Conservation (phyloP, 495 filamentous ascomycete genomes). For the Hypoxylon subgilvum region DNA sequence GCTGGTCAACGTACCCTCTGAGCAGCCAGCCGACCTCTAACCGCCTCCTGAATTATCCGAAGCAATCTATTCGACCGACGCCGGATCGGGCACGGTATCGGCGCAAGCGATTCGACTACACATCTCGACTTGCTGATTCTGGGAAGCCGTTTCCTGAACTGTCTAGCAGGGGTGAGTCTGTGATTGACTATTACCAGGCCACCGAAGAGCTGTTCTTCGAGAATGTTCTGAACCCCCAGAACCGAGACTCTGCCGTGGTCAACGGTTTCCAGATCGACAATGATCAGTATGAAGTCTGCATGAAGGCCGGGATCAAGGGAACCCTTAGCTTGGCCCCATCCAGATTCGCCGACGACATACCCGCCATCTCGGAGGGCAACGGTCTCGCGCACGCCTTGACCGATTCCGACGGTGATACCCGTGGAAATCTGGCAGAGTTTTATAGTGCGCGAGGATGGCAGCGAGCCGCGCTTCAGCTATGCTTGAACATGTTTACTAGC, state of each 20-base stretch:
- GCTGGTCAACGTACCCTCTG: conserved; percentile 27
- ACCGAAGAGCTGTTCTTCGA: conserved; percentile 22
- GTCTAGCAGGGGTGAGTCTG: background rate
- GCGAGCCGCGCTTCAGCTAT: conserved; percentile 49
- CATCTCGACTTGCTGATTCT: background rate
- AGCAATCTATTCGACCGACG: conserved; percentile 6
- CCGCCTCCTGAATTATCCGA: conserved; percentile 31
- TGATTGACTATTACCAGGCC: background rate
- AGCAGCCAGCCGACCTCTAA: conserved; percentile 7
- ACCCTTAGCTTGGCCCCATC: background rate
- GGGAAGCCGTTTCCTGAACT: background rate
- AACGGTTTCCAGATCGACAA: conserved; percentile 20
- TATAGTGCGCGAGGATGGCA: conserved; percentile 44
- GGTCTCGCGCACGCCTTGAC: too few species aligned
- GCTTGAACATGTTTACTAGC: conserved; percentile 39
- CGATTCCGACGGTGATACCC: too few species aligned
- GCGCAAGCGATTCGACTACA: conserved; percentile 20
- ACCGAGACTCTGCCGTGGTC: background rate
- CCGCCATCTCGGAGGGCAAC: background rate
- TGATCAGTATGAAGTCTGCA: conserved; percentile 12
- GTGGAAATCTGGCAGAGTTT: conserved; percentile 3
- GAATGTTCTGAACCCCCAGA: background rate
- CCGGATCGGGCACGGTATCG: conserved; percentile 23
- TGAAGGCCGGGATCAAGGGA: background rate
- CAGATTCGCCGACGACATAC: background rate